A percentile compares a stretch with the other conserved stretches of the same genome.
phyloP scores from a whole-genome alignment of 2,329 filamentous ascomycete species.

The Apiospora phragmitis region DNA sequence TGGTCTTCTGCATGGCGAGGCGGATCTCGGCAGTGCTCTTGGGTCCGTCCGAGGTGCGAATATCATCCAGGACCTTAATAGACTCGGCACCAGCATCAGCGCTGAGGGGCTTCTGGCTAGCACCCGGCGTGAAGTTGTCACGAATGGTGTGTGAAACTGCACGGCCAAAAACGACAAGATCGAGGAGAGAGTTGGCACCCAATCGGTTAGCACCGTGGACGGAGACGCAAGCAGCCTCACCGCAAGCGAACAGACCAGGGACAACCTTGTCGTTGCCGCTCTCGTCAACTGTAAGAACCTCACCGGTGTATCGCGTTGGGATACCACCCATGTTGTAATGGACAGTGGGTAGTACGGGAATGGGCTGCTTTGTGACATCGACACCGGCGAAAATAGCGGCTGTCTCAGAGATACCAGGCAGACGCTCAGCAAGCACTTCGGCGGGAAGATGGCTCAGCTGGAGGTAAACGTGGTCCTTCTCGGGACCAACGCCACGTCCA shows the following conservation, averaged over 20 bases:
- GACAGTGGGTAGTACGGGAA: slow-evolving; percentile 92
- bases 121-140: slow-evolving; percentile 85
- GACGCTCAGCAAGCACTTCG: slow-evolving; percentile 90
- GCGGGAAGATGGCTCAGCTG: slow-evolving; percentile 94
- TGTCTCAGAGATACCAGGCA: slow-evolving; percentile 98
- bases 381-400: slow-evolving; percentile 96
- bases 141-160: slow-evolving; percentile 96
- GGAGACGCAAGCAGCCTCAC: slow-evolving; percentile 95
- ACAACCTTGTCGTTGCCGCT: slow-evolving; percentile 89
- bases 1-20: slow-evolving; percentile 93
- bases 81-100: slow-evolving; percentile 88
- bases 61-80: slow-evolving; percentile 81
- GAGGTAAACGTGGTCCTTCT: slow-evolving; percentile 98
- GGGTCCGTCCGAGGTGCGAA: slow-evolving; percentile 80
- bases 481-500: slow-evolving; percentile 91
- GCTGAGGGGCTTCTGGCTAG: slow-evolving; percentile 74
- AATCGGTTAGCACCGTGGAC: slow-evolving; percentile 98
- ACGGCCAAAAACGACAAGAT: slow-evolving; percentile 96
- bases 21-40: slow-evolving; percentile 89
- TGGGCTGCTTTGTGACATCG: slow-evolving; percentile 95
- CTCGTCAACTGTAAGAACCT: slow-evolving; percentile 88
- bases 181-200: slow-evolving; percentile 96
- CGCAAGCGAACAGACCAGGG: slow-evolving; percentile 91
- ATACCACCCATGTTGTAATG: slow-evolving; percentile 99
- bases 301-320: slow-evolving; percentile 93